These are phyloP conservation scores for Ensete ventricosum DNA, from an alignment of 176 grass and related monocot species.

Conservation along the genomic window DNA sequence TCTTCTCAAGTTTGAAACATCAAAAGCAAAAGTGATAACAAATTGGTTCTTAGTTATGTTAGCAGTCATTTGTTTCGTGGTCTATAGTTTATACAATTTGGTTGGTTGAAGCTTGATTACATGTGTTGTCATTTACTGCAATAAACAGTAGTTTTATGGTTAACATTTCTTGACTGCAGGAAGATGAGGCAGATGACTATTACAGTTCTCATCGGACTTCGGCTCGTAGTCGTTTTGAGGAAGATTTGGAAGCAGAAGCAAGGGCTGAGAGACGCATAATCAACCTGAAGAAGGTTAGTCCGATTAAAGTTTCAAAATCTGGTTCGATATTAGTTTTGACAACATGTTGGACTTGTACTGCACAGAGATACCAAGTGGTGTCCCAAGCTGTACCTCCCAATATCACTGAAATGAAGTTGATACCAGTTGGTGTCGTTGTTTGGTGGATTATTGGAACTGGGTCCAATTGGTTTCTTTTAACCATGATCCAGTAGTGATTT, in stretches of 20 bases:
- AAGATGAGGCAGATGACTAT: conserved; percentile 71
- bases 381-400: too few species aligned
- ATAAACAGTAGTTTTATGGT: neutral
- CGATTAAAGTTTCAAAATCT: too few species aligned
- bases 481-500: too few species aligned
- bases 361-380: too few species aligned
- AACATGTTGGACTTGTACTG: too few species aligned
- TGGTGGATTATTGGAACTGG: too few species aligned
- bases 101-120: neutral
- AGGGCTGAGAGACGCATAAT: conserved; percentile 51
- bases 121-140: neutral
- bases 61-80: too few species aligned
- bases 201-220: conserved; percentile 49
- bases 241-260: conserved; percentile 76
- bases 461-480: too few species aligned
- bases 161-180: conserved; percentile 30
- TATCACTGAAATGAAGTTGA: too few species aligned
- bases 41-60: too few species aligned
- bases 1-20: neutral
- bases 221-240: conserved; percentile 51
- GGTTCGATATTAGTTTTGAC: too few species aligned
- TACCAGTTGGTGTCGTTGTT: too few species aligned
- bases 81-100: neutral
- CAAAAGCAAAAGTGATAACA: neutral
- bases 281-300: conserved; percentile 55